Evolutionary conservation across 2,329 filamentous ascomycete species (phyloP).

Genomic region (Fusarium redolens): DNA sequence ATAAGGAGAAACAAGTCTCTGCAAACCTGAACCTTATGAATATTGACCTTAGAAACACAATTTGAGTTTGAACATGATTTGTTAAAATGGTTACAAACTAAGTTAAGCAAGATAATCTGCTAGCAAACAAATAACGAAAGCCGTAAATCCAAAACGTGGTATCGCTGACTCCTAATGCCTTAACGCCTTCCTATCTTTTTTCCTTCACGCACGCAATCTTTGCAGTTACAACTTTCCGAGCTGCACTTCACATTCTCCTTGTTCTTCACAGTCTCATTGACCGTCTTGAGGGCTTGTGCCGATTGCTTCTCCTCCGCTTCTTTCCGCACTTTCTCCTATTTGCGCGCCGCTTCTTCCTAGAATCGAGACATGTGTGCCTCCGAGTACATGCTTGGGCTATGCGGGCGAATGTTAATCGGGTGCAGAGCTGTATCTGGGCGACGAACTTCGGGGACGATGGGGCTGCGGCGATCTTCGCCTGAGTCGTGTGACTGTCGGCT

Average conservation of each 20-base stretch:
- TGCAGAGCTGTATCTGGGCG: slow-evolving; percentile 69
- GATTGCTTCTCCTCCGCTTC: neutral
- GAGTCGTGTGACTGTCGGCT: slow-evolving; percentile 16
- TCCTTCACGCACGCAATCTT: neutral
- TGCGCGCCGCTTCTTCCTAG: slow-evolving; percentile 40
- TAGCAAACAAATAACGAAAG: slow-evolving; percentile 9
- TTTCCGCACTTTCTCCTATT: neutral
- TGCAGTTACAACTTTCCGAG: neutral
- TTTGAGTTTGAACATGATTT: neutral
- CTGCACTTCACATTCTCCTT: neutral
- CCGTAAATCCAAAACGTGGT: slow-evolving; percentile 26
- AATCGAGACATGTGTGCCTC: slow-evolving; percentile 63
- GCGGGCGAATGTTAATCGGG: slow-evolving; percentile 60
- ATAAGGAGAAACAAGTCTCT: neutral
- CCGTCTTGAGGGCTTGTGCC: neutral
- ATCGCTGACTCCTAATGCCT: slow-evolving; percentile 35
- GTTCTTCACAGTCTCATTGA: neutral
- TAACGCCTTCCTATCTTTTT: slow-evolving; percentile 27
- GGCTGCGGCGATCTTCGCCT: slow-evolving; percentile 57
- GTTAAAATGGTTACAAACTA: neutral
- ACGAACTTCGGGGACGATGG: slow-evolving; percentile 65
- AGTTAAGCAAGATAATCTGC: neutral
- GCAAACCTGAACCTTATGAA: neutral
- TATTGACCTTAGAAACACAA: neutral
- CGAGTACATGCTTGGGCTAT: slow-evolving; percentile 59